These are phyloP conservation scores for Suillus spraguei DNA, from an alignment of 768 basidiomycete genomes.

Conservation along the genomic window DNA sequence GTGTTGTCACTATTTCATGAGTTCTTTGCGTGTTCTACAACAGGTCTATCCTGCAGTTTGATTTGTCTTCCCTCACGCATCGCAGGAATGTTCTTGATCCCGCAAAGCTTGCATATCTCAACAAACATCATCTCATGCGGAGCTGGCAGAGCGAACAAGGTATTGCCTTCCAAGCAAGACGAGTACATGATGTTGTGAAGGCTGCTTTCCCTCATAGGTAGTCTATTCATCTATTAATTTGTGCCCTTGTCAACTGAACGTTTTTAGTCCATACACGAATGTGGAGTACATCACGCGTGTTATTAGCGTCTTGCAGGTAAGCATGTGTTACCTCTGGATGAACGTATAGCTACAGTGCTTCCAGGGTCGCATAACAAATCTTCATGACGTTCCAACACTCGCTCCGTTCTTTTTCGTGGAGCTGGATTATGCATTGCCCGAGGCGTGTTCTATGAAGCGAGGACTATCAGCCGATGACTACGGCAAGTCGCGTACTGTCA, in stretches of 20 bases:
- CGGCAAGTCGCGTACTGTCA: conserved; percentile 37
- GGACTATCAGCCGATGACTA: conserved; percentile 44
- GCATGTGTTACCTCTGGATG: not conserved
- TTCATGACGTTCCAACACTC: conserved; percentile 68
- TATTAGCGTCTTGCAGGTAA: conserved; percentile 62
- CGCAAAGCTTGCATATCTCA: conserved; percentile 81
- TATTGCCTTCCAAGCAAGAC: conserved; percentile 52
- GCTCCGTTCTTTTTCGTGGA: conserved; percentile 81
- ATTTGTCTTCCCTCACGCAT: conserved; percentile 75
- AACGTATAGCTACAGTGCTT: not conserved
- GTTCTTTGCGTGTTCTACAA: not conserved
- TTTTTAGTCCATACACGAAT: conserved; percentile 47
- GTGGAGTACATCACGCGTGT: conserved; percentile 65
- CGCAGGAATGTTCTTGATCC: conserved; percentile 82
- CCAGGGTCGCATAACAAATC: conserved; percentile 69
- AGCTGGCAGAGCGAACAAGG: conserved; percentile 53
- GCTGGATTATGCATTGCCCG: conserved; percentile 57
- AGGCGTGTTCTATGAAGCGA: conserved; percentile 56
- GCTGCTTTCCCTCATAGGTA: conserved; percentile 63
- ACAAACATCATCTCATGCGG: conserved; percentile 80
- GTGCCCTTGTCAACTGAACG: not conserved
- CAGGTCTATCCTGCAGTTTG: conserved; percentile 53
- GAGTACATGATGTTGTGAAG: conserved; percentile 56
- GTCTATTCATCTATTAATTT: not conserved
- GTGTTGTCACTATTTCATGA: conserved; percentile 19